Base-by-base conservation (phyloP, 2,329 filamentous ascomycete species). In the Didymella pomorum region DNA sequence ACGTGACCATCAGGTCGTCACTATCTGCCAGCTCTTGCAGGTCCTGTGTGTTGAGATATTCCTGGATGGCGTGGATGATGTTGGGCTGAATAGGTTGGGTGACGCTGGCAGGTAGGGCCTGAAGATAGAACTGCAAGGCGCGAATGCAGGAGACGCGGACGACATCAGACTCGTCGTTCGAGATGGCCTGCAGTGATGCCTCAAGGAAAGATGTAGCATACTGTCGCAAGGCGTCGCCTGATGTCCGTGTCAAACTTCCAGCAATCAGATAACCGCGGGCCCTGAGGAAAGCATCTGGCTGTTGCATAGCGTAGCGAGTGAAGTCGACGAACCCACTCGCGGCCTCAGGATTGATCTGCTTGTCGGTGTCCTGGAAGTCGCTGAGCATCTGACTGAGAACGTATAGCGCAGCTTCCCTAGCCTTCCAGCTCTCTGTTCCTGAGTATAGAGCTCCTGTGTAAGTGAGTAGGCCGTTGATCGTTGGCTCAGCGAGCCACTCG, bases 81-180 rank as follows among this genome's bases (percentile, higher is more conserved):
- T 83, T 78, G 2, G 80, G 70, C 73, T 97, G 93, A 44, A 81
- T 81, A 70, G 77, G 84, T 74, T 75, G 83, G 23, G 82, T 86
- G 41, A 80, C 75, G 35, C 75, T 74, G 39, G 76, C 72, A 28
- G 84, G 81, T 44, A 89, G 75, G 28, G 83, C 78, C 50, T 84
- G 82, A 12, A 89, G 76, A 54, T 88, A 86, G 69, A 85, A 84
- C 69, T 97, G 92, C 33, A 97, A 79, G 1, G 92, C 89, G 73
- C 94, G 93, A 69, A 98, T 90, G 71, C 92, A 96, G 20, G 94
- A 89, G 18, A 97, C 93, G 75, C 95, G 92, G 42, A 98, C 94
- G 33, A 98, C 87, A 74, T 97, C 93, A 0, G 91, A 90, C 20
- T 87, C 81, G 64, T 97, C 93, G 33, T 82, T 82, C 10, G 86